Base-by-base conservation (phyloP, 164 flowering plant species). In the Aristolochia californica region DNA sequence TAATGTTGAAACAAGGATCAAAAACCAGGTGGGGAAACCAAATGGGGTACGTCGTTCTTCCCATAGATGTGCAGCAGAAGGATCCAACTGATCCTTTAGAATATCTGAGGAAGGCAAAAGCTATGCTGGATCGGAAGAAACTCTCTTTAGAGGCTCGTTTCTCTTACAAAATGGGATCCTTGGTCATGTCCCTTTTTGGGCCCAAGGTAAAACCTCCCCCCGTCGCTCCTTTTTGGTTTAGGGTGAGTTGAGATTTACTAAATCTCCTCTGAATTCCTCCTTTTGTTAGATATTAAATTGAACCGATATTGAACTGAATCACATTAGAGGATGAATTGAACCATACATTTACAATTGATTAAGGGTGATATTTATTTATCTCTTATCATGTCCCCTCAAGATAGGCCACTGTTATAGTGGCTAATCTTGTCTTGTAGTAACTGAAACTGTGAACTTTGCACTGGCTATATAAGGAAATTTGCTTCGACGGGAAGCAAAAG, bases 11-110 rank as follows among this genome's bases (percentile, higher is more conserved):
- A 57, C 55, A 38, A 60, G 71, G 71, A 13, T 58, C 80, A 10
- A 56, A 65, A 47, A 45, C 77, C 14, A 52, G 73, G 49, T 83
- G 87, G 85, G 97, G 97, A 0, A 90, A 90, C 70, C 72, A 74
- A 62, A 77, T 87, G 53, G 95, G 93, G 0, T 63, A 77, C 53
- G 9, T 90, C 15, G 71, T 83, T 2, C 73, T 90, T 5, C 97
- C 97, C n/a, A 52, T 81, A 53, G 69, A 72, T 43, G 75, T 78
- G 48, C 77, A 81, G 17, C 28, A 16, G 2, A 78, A 61, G 66
- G 58, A 51, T 5, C 66, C 68, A 0, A 60, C 62, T 13, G 75
- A 80, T 64, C 88, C 90, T 30, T 69, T 90, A 21, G 26, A 69
- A 11, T 75, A 77, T 54, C 59, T 86, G 40, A 78, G 43, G 59